Evolutionary conservation across 345 rosid species (phyloP).

Genomic region (Cardamine resedifolia): DNA sequence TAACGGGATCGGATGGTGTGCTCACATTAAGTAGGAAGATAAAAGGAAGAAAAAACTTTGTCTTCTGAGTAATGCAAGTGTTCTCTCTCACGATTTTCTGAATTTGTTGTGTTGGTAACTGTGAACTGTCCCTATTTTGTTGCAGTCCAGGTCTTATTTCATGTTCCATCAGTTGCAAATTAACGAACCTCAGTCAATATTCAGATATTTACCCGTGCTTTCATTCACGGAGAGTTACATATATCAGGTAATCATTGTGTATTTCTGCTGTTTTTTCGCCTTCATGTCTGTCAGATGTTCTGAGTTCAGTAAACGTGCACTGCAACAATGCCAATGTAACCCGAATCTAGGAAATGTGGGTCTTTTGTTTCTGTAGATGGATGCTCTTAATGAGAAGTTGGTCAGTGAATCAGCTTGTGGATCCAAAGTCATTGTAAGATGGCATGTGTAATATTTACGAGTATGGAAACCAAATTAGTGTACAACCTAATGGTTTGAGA

Average conservation of each 20-base stretch:
- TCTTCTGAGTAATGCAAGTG: not conserved
- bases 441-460: slow-evolving; percentile 2
- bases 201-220: slow-evolving; percentile 71
- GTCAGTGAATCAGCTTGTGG: slow-evolving; percentile 40
- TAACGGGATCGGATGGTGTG: not conserved
- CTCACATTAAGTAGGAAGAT: not conserved
- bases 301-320: not conserved
- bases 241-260: slow-evolving; percentile 62
- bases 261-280: not conserved
- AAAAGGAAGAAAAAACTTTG: not conserved
- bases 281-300: not conserved
- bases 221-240: slow-evolving; percentile 79
- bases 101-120: not conserved
- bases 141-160: slow-evolving; percentile 90
- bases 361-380: slow-evolving; percentile 61
- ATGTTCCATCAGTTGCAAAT: slow-evolving; percentile 85
- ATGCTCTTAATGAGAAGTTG: slow-evolving; percentile 70
- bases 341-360: not conserved
- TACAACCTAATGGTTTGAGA: slow-evolving; percentile 27
- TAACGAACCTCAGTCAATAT: slow-evolving; percentile 52
- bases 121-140: not conserved
- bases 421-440: slow-evolving; percentile 34
- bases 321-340: not conserved
- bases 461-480: slow-evolving; percentile 3
- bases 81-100: not conserved